Evolutionary conservation across 495 filamentous ascomycete genomes (phyloP).

Genomic region (Talaromyces thailandensis): DNA sequence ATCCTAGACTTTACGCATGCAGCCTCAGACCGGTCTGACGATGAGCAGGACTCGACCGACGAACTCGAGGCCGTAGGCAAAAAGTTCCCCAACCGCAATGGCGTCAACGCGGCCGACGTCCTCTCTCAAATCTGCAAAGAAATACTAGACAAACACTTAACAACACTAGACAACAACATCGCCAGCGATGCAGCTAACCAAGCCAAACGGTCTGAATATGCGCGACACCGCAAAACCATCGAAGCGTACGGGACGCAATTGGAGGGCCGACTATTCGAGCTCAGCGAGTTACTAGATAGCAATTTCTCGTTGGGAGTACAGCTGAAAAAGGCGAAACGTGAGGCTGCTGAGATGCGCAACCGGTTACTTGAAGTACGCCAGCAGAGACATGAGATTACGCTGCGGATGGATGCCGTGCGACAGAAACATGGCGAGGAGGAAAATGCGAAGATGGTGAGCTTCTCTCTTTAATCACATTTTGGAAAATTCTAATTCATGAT

Average conservation of each 20-base stretch:
- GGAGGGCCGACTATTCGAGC: constrained; percentile 48
- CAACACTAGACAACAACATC: constrained; percentile 29
- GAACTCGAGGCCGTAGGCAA: constrained; percentile 21
- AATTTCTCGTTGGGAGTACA: constrained; percentile 54
- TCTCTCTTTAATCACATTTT: neutral
- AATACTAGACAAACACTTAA: constrained; percentile 45
- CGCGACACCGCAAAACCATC: constrained; percentile 52
- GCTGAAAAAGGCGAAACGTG: constrained; percentile 52
- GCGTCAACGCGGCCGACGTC: constrained; percentile 62
- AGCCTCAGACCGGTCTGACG: constrained; percentile 15
- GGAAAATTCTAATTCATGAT: neutral
- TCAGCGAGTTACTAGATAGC: constrained; percentile 49
- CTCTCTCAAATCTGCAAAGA: constrained; percentile 62
- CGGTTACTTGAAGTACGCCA: constrained; percentile 54
- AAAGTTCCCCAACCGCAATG: constrained; percentile 44
- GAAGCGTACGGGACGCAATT: constrained; percentile 63
- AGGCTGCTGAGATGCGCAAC: constrained; percentile 54
- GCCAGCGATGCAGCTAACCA: constrained; percentile 24
- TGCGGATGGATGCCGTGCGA: constrained; percentile 62
- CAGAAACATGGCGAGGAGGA: constrained; percentile 43
- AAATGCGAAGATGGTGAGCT: constrained; percentile 25
- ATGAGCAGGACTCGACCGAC: constrained; percentile 27
- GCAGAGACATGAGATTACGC: constrained; percentile 55
- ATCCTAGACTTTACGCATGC: constrained; percentile 17
- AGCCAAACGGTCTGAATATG: constrained; percentile 40